A percentile compares a stretch with the other conserved stretches of the same genome.
Conservation (phyloP, 2,329 filamentous ascomycete genomes). For the Arthrobotrys sinensis region DNA sequence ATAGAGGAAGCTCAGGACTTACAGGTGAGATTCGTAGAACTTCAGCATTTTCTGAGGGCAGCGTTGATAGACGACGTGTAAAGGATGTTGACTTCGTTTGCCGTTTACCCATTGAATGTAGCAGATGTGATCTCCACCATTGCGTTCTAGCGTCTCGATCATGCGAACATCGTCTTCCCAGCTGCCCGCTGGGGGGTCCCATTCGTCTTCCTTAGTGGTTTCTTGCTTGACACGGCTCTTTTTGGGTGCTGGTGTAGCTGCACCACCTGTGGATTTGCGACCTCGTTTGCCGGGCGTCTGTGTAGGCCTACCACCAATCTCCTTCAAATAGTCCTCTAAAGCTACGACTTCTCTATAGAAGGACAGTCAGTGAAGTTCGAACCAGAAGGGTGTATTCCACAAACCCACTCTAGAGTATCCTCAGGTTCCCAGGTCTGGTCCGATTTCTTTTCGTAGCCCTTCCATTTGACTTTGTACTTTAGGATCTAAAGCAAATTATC, state of each 20-base stretch:
- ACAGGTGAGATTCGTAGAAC: slow-evolving; percentile 72
- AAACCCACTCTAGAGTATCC: slow-evolving; percentile 72
- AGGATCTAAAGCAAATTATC: slow-evolving; percentile 28
- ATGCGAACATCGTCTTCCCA: slow-evolving; percentile 82
- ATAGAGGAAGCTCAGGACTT: slow-evolving; percentile 53
- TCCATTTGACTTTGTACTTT: slow-evolving; percentile 78
- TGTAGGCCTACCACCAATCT: slow-evolving; percentile 76
- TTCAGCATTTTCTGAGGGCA: slow-evolving; percentile 79
- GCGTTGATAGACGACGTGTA: slow-evolving; percentile 78
- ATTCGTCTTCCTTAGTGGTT: slow-evolving; percentile 68
- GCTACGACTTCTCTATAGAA: slow-evolving; percentile 43
- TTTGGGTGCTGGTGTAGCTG: slow-evolving; percentile 60
- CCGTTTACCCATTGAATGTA: slow-evolving; percentile 73
- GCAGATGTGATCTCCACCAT: slow-evolving; percentile 75
- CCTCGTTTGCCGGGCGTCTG: slow-evolving; percentile 72
- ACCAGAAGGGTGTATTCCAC: neutral
- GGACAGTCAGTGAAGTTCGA: slow-evolving; percentile 6
- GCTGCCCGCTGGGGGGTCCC: slow-evolving; percentile 79
- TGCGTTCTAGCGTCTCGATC: slow-evolving; percentile 81
- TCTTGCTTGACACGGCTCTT: slow-evolving; percentile 65
- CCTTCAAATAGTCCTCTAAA: slow-evolving; percentile 72
- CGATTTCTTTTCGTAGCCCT: slow-evolving; percentile 78
- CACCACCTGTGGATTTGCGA: slow-evolving; percentile 68
- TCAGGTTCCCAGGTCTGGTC: slow-evolving; percentile 87
- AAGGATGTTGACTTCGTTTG: slow-evolving; percentile 80